Percentiles rank a stretch among this genome's conserved stretches.
phyloP scores from a whole-genome alignment of 805 yeast species.

The Cyberlindnera petersonii region DNA sequence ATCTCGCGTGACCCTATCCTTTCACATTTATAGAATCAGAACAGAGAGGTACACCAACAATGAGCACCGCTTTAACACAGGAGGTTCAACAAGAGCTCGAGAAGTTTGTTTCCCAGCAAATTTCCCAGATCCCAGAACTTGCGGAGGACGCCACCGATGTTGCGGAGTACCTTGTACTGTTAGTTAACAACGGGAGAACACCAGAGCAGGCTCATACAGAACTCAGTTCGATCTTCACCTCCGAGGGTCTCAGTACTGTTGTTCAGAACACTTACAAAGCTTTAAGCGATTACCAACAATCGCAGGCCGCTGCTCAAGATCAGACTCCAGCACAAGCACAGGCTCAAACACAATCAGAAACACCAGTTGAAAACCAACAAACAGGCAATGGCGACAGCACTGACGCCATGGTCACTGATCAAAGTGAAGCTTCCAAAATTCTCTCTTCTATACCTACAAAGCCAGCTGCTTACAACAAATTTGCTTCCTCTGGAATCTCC shows the following conservation, averaged over 20 bases:
- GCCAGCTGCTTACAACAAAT: constrained; percentile 15
- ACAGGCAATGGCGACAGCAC: too few relatives aligned
- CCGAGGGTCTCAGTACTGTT: constrained; percentile 53
- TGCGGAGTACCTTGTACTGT: constrained; percentile 69
- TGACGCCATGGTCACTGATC: constrained; percentile 6
- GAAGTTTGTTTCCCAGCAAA: constrained; percentile 38
- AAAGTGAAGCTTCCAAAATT: background rate
- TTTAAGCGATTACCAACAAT: constrained; percentile 35
- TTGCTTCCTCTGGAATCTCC: constrained; percentile 5
- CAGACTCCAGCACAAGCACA: constrained; percentile 20
- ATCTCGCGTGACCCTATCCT: too few relatives aligned
- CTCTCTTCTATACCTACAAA: constrained; percentile 16
- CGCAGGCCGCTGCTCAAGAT: constrained; percentile 18
- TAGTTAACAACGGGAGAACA: constrained; percentile 64
- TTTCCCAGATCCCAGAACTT: constrained; percentile 37
- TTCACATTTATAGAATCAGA: too few relatives aligned
- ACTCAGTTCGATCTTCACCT: constrained; percentile 56
- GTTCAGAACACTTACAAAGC: constrained; percentile 57
- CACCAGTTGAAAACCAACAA: constrained; percentile 7
- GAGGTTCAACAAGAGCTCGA: constrained; percentile 41
- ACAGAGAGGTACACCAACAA: too few relatives aligned
- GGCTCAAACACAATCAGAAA: constrained; percentile 10
- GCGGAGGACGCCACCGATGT: constrained; percentile 55
- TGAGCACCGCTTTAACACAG: constrained; percentile 18
- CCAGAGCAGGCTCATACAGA: constrained; percentile 59